Percentiles rank a stretch among this genome's conserved stretches.
Evolutionary conservation across 2,329 filamentous ascomycete species (phyloP).

Genomic region (Raffaelea deltoideospora): DNA sequence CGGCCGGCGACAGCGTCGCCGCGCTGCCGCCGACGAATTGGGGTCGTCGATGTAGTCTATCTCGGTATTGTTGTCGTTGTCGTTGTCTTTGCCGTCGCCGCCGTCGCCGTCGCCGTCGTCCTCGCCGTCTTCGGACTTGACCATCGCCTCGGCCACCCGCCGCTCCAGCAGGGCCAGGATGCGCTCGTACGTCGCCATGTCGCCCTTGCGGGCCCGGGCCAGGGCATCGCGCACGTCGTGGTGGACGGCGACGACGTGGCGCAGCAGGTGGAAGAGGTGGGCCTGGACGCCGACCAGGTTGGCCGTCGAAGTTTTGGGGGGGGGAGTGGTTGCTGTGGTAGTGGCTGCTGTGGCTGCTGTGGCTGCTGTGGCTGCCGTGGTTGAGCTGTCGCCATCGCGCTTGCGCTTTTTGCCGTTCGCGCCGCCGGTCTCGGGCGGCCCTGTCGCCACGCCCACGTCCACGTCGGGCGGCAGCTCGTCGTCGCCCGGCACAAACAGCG

Average conservation of each 20-base stretch:
- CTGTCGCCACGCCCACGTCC: constrained; percentile 23
- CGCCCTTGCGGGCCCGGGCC: constrained; percentile 50
- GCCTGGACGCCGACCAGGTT: constrained; percentile 76
- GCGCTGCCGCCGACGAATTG: constrained; percentile 50
- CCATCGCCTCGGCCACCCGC: constrained; percentile 55
- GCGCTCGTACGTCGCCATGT: constrained; percentile 62
- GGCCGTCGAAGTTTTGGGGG: constrained; percentile 19
- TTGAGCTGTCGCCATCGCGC: constrained; percentile 10
- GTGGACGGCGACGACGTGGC: constrained; percentile 65
- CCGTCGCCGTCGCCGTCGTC: constrained; percentile 11
- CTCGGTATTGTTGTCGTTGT: constrained; percentile 11
- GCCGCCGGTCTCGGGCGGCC: constrained; percentile 11
- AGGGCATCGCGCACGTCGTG: constrained; percentile 78
- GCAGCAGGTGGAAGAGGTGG: constrained; percentile 82
- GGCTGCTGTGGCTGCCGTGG: background rate
- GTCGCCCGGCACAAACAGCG: constrained; percentile 56
- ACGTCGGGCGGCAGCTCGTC: constrained; percentile 20
- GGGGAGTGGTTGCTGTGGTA: constrained; percentile 1
- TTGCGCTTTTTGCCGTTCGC: constrained; percentile 39
- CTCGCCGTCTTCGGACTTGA: constrained; percentile 30
- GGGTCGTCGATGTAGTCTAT: constrained; percentile 20
- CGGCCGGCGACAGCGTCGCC: constrained; percentile 61
- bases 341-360: background rate
- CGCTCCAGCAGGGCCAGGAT: constrained; percentile 62
- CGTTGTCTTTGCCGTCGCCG: constrained; percentile 13